A percentile compares a stretch with the other conserved stretches of the same genome.
phyloP scores from a whole-genome alignment of 2,329 filamentous ascomycete genomes.

The Curvularia eragrostidis region DNA sequence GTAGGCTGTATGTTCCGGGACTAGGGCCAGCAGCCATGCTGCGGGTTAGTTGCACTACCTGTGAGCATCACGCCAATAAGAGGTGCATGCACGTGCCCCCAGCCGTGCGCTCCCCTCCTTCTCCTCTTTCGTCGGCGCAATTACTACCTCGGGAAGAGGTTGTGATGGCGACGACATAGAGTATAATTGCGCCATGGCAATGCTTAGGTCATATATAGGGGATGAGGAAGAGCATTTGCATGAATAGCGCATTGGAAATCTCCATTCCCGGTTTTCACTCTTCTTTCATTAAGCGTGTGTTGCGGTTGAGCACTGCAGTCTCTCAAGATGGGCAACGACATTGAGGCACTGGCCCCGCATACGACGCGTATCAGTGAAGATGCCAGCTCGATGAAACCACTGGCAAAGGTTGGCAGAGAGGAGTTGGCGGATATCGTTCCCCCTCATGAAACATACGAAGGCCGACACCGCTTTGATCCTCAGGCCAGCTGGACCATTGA shows the following conservation, averaged over 20 bases:
- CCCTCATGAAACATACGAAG: constrained; percentile 60
- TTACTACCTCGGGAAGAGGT: constrained; percentile 15
- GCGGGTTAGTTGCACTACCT: constrained; percentile 6
- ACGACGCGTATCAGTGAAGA: constrained; percentile 32
- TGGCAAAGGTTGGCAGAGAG: constrained; percentile 35
- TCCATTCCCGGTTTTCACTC: background rate
- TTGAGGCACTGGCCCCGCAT: constrained; percentile 29
- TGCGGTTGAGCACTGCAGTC: background rate
- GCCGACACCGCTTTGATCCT: constrained; percentile 64
- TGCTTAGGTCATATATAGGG: constrained; percentile 9
- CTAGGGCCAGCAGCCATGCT: constrained; percentile 8
- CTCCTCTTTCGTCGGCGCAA: constrained; percentile 9
- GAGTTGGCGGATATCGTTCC: constrained; percentile 37
- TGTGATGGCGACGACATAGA: constrained; percentile 14
- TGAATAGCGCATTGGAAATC: background rate
- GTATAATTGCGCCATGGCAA: constrained; percentile 33
- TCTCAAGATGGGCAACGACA: constrained; percentile 33
- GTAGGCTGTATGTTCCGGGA: constrained; percentile 10
- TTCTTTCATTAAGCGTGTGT: background rate
- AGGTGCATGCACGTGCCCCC: constrained; percentile 7
- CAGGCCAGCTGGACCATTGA: constrained; percentile 60
- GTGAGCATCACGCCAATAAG: constrained; percentile 4
- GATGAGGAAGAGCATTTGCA: background rate
- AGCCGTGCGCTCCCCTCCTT: constrained; percentile 8
- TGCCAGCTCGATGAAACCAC: constrained; percentile 31